These are phyloP conservation scores for Bauhinia variegata DNA, from an alignment of 306 rosid species.

Conservation along the genomic window DNA sequence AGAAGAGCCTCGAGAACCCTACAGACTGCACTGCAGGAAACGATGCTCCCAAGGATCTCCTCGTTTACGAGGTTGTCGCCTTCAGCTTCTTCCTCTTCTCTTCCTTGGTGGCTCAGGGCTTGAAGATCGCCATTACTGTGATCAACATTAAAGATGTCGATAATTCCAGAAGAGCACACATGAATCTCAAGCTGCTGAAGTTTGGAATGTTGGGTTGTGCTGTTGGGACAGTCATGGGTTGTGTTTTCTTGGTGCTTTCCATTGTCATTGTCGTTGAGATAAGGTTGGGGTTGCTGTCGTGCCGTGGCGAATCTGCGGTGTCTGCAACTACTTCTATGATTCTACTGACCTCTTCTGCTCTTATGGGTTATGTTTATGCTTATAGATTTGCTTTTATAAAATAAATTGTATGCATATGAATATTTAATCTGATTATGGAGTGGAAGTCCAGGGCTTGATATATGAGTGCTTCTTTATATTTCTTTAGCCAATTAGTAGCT, in stretches of 20 bases:
- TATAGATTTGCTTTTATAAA: conserved; percentile 76
- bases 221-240: conserved; percentile 85
- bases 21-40: conserved; percentile 66
- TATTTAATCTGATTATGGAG: too few species aligned
- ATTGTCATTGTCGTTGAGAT: conserved; percentile 88
- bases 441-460: too few species aligned
- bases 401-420: too few species aligned
- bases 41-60: conserved; percentile 71
- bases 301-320: conserved; percentile 76
- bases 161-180: conserved; percentile 76
- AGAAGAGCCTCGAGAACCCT: conserved; percentile 62
- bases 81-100: conserved; percentile 94
- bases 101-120: conserved; percentile 79
- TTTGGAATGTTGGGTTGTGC: conserved; percentile 88
- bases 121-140: conserved; percentile 81
- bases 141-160: conserved; percentile 76
- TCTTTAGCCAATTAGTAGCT: too few species aligned
- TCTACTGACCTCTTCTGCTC: conserved; percentile 74
- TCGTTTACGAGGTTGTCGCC: conserved; percentile 84
- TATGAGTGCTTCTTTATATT: too few species aligned
- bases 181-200: conserved; percentile 61
- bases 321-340: conserved; percentile 66
- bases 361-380: conserved; percentile 76
- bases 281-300: conserved; percentile 76
- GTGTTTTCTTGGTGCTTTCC: conserved; percentile 73